Evolutionary conservation across 1,284 basidiomycete genomes (phyloP).

Genomic region (Apiotrichum brassicae): DNA sequence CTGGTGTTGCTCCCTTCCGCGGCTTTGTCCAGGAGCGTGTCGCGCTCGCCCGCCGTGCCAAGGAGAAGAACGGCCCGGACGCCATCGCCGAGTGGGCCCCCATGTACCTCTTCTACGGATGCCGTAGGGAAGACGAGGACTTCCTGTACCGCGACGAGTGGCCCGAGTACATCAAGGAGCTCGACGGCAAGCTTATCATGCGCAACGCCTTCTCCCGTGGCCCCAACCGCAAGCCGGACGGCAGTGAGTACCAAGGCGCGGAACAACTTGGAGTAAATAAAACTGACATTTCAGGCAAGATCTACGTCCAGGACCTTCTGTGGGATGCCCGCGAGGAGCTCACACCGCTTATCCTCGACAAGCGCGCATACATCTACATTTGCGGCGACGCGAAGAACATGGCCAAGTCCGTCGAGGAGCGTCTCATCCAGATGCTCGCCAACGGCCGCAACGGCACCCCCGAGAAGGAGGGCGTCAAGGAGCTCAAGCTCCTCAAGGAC

Average conservation of each 20-base stretch:
- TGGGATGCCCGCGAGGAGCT: conserved; percentile 76
- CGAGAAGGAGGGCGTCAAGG: conserved; percentile 78
- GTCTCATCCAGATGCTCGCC: conserved; percentile 75
- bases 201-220: conserved; percentile 85
- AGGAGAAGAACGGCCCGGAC: conserved; percentile 82
- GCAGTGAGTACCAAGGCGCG: conserved; percentile 51
- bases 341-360: conserved; percentile 80
- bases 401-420: conserved; percentile 89
- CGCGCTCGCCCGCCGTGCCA: conserved; percentile 82
- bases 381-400: conserved; percentile 97
- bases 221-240: conserved; percentile 69
- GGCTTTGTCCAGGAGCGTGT: conserved; percentile 97
- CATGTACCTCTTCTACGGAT: conserved; percentile 93
- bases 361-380: conserved; percentile 89
- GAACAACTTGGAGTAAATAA: no score
- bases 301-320: conserved; percentile 95
- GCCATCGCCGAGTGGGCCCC: conserved; percentile 91
- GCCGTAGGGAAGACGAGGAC: conserved; percentile 78
- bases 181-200: conserved; percentile 85
- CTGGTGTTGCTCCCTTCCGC: conserved; percentile 96
- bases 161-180: conserved; percentile 76
- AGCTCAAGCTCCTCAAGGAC: conserved; percentile 90
- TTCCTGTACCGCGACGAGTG: conserved; percentile 94
- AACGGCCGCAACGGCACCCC: conserved; percentile 83
- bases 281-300: conserved; percentile 65